phyloP scores from a whole-genome alignment of 179 eudicot species.

The Patellifolia procumbens region DNA sequence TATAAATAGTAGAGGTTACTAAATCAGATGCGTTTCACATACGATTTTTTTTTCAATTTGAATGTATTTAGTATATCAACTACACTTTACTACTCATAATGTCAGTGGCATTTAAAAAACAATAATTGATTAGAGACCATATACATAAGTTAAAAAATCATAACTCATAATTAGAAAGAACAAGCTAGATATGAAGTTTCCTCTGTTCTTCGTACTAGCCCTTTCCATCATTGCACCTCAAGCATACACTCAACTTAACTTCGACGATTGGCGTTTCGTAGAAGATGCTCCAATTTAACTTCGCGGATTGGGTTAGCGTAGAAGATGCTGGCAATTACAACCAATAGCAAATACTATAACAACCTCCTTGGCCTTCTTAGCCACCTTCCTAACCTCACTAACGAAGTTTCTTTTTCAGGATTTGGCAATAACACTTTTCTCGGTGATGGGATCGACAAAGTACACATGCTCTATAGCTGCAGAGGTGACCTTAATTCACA shows the following conservation, averaged over 20 bases:
- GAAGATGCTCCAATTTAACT: constrained; percentile 17
- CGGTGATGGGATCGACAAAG: constrained; percentile 16
- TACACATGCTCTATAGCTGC: constrained; percentile 37
- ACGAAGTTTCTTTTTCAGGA: constrained; percentile 18
- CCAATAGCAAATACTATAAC: constrained; percentile 9
- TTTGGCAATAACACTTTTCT: constrained; percentile 26
- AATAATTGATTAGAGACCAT: too few relatives aligned
- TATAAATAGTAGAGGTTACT: too few relatives aligned
- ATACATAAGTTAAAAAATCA: not conserved
- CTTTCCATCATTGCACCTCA: not conserved
- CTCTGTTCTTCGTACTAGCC: not conserved
- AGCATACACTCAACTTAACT: constrained; percentile 8
- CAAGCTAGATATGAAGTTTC: not conserved
- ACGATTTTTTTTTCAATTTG: too few relatives aligned
- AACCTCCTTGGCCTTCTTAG: constrained; percentile 24
- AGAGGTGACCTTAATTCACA: constrained; percentile 37
- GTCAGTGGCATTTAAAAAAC: too few relatives aligned
- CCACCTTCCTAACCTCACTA: not conserved
- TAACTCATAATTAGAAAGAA: not conserved
- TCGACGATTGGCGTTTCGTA: not conserved
- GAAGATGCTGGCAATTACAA: constrained; percentile 6
- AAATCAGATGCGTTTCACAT: too few relatives aligned
- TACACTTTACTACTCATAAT: too few relatives aligned
- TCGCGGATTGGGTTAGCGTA: not conserved
- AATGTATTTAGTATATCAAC: too few relatives aligned